These are phyloP conservation scores for Botrytis squamosa DNA, from an alignment of 2,329 filamentous ascomycete species.

Conservation along the genomic window DNA sequence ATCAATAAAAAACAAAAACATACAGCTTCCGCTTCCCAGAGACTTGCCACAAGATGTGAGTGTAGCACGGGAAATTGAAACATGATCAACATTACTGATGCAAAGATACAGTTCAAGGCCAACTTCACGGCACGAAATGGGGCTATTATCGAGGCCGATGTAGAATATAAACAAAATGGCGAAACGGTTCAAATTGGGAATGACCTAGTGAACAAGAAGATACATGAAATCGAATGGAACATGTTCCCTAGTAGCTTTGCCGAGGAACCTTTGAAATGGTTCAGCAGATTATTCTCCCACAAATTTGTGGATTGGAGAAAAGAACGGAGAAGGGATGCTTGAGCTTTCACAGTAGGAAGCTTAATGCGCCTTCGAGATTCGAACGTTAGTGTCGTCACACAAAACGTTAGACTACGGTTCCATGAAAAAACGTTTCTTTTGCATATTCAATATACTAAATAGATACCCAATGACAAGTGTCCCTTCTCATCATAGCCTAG, in stretches of 20 bases:
- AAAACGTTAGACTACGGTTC: neutral
- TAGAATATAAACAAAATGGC: constrained; percentile 8
- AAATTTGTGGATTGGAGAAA: neutral
- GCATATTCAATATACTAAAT: neutral
- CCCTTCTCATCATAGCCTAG: neutral
- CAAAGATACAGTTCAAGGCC: constrained; percentile 22
- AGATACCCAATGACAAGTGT: constrained; percentile 12
- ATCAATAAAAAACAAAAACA: constrained; percentile 11
- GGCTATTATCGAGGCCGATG: constrained; percentile 27
- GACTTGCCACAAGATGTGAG: constrained; percentile 20
- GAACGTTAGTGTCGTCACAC: neutral
- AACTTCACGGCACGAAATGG: constrained; percentile 32
- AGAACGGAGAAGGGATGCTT: neutral
- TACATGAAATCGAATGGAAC: constrained; percentile 51
- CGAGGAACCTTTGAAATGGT: neutral
- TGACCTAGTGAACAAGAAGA: constrained; percentile 26
- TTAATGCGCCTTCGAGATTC: neutral
- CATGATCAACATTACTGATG: constrained; percentile 4
- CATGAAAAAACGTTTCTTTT: neutral
- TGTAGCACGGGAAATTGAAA: neutral
- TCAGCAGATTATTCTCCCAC: constrained; percentile 5
- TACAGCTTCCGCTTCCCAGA: constrained; percentile 1
- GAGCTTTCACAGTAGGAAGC: neutral
- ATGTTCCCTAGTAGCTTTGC: neutral
- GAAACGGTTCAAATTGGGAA: neutral